Percentiles rank a stretch among this genome's conserved stretches.
Evolutionary conservation across 2,329 filamentous ascomycete genomes (phyloP).

Genomic region (Phaeosphaeriaceae sp.): DNA sequence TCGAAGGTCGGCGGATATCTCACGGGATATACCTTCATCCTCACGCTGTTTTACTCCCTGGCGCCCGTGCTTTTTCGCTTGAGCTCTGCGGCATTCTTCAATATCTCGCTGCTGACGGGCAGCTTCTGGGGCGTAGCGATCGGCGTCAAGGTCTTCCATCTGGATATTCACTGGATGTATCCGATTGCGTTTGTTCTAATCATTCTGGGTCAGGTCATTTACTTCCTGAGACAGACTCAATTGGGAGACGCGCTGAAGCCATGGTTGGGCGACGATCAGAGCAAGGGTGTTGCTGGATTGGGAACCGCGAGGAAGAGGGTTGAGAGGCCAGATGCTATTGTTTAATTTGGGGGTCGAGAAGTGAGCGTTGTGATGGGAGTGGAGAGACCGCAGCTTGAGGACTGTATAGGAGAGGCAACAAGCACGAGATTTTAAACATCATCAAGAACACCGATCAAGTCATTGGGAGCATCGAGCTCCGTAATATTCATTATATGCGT

Average conservation of each 20-base stretch:
- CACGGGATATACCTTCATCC: conserved; percentile 84
- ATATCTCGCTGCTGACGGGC: conserved; percentile 89
- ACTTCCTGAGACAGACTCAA: conserved; percentile 83
- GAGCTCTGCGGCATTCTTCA: conserved; percentile 91
- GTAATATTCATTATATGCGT: not conserved
- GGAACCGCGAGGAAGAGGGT: conserved; percentile 42
- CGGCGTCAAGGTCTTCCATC: conserved; percentile 83
- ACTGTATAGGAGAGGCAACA: not conserved
- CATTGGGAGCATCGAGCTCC: not conserved
- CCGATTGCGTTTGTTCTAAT: conserved; percentile 95
- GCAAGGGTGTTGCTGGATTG: conserved; percentile 52
- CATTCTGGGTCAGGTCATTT: conserved; percentile 81
- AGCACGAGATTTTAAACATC: not conserved
- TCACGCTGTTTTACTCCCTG: conserved; percentile 85
- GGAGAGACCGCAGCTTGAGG: not conserved
- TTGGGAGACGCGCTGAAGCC: conserved; percentile 92
- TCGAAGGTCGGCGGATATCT: conserved; percentile 76
- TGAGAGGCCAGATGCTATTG: conserved; percentile 36
- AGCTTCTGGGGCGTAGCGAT: conserved; percentile 99
- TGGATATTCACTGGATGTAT: conserved; percentile 86
- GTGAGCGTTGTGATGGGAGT: not conserved
- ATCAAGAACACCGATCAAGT: not conserved
- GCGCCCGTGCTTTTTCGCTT: conserved; percentile 89
- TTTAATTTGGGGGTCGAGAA: conserved; percentile 12
- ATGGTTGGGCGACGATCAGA: conserved; percentile 89